These are phyloP conservation scores for Crucibulum laeve DNA, from an alignment of 768 basidiomycete species.

Conservation along the genomic window DNA sequence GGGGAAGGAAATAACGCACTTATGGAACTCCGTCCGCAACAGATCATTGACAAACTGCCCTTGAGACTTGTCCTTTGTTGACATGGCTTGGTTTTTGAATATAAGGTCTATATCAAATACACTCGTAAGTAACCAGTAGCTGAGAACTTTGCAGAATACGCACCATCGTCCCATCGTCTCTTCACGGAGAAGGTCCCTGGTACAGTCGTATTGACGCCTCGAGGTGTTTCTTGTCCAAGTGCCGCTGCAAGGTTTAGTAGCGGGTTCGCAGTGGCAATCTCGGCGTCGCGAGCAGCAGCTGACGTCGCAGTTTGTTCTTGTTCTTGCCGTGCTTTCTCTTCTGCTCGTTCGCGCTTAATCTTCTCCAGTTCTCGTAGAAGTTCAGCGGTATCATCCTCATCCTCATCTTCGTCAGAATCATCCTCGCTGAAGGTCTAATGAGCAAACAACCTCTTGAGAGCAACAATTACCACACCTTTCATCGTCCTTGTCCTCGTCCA, in stretches of 20 bases:
- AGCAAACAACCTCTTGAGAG: not conserved
- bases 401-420: constrained; percentile 43
- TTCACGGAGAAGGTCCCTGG: constrained; percentile 90
- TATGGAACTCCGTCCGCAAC: constrained; percentile 90
- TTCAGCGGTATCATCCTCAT: constrained; percentile 91
- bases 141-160: constrained; percentile 5
- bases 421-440: not conserved
- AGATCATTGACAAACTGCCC: constrained; percentile 95
- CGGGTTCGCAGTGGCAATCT: constrained; percentile 86
- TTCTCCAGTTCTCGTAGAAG: constrained; percentile 96
- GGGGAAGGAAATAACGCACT: constrained; percentile 42
- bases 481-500: constrained; percentile 38
- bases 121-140: constrained; percentile 4
- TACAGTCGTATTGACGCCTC: constrained; percentile 65
- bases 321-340: constrained; percentile 84
- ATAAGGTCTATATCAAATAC: constrained; percentile 65
- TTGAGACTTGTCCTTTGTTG: constrained; percentile 51
- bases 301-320: constrained; percentile 62
- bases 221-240: constrained; percentile 66
- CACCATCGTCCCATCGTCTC: constrained; percentile 91
- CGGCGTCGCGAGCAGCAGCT: constrained; percentile 65
- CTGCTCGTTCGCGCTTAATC: constrained; percentile 94
- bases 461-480: constrained; percentile 35
- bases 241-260: constrained; percentile 89
- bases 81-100: constrained; percentile 97